A percentile compares a stretch with the other conserved stretches of the same genome.
phyloP scores from a whole-genome alignment of 2,329 filamentous ascomycete species.

The Phaeosphaeriaceae sp. region DNA sequence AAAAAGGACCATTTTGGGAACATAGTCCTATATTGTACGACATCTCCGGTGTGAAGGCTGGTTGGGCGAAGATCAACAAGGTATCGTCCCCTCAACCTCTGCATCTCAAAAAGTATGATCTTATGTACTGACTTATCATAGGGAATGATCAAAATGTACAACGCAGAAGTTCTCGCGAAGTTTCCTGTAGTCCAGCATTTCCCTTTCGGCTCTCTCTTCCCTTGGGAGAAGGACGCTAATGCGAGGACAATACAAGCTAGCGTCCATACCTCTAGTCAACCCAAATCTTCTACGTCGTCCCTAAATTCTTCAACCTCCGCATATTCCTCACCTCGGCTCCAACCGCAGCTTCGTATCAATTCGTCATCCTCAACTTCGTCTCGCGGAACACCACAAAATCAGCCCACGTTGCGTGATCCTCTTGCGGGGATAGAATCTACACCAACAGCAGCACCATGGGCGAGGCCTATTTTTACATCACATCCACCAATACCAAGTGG shows the following conservation, averaged over 20 bases:
- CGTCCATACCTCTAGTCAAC: slow-evolving; percentile 47
- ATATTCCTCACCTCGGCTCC: slow-evolving; percentile 19
- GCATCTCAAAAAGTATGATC: neutral
- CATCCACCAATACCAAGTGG: slow-evolving; percentile 27
- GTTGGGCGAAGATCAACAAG: slow-evolving; percentile 98
- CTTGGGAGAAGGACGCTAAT: slow-evolving; percentile 54
- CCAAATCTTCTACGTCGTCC: slow-evolving; percentile 29
- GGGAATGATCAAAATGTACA: slow-evolving; percentile 99
- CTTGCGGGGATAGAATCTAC: slow-evolving; percentile 1
- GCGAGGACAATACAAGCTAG: slow-evolving; percentile 42
- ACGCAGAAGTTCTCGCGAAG: slow-evolving; percentile 93
- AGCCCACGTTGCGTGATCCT: slow-evolving; percentile 31
- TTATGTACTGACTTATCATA: slow-evolving; percentile 37
- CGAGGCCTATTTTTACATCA: neutral
- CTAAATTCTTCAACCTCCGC: slow-evolving; percentile 19
- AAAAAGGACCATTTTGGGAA: slow-evolving; percentile 91
- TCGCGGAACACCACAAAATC: slow-evolving; percentile 12
- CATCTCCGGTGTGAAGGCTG: slow-evolving; percentile 82
- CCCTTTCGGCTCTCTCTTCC: slow-evolving; percentile 58
- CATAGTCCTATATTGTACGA: slow-evolving; percentile 95
- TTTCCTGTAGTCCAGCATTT: slow-evolving; percentile 99
- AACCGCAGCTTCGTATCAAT: slow-evolving; percentile 31
- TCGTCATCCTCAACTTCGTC: slow-evolving; percentile 8
- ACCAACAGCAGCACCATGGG: slow-evolving; percentile 15
- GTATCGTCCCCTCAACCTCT: slow-evolving; percentile 20